phyloP scores from a whole-genome alignment of 805 yeast genomes.

The Kuraishia ogatae region DNA sequence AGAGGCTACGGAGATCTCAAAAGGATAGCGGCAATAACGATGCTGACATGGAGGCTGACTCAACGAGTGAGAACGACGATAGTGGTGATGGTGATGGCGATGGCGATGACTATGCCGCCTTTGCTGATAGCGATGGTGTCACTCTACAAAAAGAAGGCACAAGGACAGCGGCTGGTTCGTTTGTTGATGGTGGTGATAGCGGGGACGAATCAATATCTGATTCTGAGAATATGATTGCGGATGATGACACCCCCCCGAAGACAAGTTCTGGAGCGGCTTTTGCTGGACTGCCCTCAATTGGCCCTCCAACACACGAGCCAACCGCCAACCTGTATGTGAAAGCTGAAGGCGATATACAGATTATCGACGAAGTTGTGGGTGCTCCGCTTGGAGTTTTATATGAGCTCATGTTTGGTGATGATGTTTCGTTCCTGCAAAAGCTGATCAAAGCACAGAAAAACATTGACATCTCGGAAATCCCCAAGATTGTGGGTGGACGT shows the following conservation, averaged over 20 bases:
- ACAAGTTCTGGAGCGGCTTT: constrained; percentile 10
- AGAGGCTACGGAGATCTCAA: background rate
- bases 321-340: constrained; percentile 33
- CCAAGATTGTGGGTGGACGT: constrained; percentile 11
- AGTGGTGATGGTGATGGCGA: constrained; percentile 19
- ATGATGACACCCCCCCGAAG: constrained; percentile 5
- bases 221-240: constrained; percentile 21
- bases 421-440: constrained; percentile 32
- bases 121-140: background rate
- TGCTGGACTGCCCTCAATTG: constrained; percentile 31
- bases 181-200: constrained; percentile 11
- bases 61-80: constrained; percentile 6
- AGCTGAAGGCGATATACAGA: constrained; percentile 41
- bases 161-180: background rate
- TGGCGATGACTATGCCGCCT: constrained; percentile 11
- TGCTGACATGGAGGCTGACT: constrained; percentile 11
- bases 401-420: constrained; percentile 53
- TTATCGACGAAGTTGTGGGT: constrained; percentile 41
- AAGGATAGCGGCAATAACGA: constrained; percentile 10
- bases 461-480: constrained; percentile 41
- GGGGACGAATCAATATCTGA: constrained; percentile 20
- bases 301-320: constrained; percentile 26
- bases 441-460: constrained; percentile 57
- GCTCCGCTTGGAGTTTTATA: constrained; percentile 64
- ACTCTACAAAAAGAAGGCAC: background rate